A percentile compares a stretch with the other conserved stretches of the same genome.
These are phyloP conservation scores for Lachancea waltii DNA, from an alignment of 805 yeast genomes.

Conservation along the genomic window DNA sequence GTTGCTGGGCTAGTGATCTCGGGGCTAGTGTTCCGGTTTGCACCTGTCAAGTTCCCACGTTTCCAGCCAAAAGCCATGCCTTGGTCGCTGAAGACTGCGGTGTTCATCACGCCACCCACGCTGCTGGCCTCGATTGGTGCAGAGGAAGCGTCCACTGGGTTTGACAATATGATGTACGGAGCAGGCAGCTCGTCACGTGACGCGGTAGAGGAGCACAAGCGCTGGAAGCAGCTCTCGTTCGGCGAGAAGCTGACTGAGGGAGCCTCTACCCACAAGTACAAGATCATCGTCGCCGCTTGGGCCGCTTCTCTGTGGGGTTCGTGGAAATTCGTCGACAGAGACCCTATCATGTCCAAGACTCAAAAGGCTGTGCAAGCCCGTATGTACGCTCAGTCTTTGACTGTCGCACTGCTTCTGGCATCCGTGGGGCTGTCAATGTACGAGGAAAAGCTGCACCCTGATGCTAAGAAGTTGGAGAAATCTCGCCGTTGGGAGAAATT, in stretches of 20 bases:
- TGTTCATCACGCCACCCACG: slow-evolving; percentile 63
- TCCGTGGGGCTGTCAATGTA: slow-evolving; percentile 61
- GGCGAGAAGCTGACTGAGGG: slow-evolving; percentile 45
- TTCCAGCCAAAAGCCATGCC: slow-evolving; percentile 38
- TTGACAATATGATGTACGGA: slow-evolving; percentile 57
- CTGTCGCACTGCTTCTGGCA: slow-evolving; percentile 63
- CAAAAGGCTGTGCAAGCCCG: slow-evolving; percentile 85
- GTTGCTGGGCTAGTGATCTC: slow-evolving; percentile 53
- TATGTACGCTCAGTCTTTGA: slow-evolving; percentile 83
- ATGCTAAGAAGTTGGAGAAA: slow-evolving; percentile 31
- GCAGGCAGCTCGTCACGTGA: slow-evolving; percentile 36
- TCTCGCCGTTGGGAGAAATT: slow-evolving; percentile 44
- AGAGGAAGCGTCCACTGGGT: slow-evolving; percentile 61
- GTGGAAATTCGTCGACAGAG: slow-evolving; percentile 66
- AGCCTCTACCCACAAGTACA: slow-evolving; percentile 52
- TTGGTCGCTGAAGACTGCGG: slow-evolving; percentile 57
- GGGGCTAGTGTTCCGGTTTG: slow-evolving; percentile 45
- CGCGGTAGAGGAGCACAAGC: slow-evolving; percentile 40
- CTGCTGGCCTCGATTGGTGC: slow-evolving; percentile 56
- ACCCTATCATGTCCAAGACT: slow-evolving; percentile 63
- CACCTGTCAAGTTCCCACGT: slow-evolving; percentile 42
- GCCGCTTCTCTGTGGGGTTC: slow-evolving; percentile 76
- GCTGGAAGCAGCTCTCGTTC: slow-evolving; percentile 46
- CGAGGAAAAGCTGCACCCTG: slow-evolving; percentile 49
- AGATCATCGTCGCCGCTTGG: slow-evolving; percentile 68